phyloP scores from a whole-genome alignment of 768 basidiomycete genomes.

The Psilocybe cubensis region DNA sequence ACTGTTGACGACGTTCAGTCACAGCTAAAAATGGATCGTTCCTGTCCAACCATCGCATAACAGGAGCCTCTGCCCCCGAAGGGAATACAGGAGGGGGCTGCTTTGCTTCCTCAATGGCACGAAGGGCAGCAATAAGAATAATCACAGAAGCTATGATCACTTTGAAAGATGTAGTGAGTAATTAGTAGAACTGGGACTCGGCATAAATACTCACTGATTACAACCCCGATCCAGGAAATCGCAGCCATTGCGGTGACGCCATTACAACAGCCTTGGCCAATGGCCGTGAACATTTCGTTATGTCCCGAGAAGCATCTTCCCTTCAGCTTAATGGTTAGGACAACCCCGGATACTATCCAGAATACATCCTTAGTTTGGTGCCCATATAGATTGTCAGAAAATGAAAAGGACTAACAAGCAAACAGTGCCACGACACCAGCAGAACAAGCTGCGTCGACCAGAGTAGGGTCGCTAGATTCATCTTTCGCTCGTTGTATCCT shows the following conservation, averaged over 20 bases:
- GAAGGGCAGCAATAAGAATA: slow-evolving; percentile 26
- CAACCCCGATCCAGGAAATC: slow-evolving; percentile 27
- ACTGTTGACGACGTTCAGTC: slow-evolving; percentile 16
- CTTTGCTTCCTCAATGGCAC: slow-evolving; percentile 28
- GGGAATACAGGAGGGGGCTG: slow-evolving; percentile 33
- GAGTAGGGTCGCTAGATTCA: slow-evolving; percentile 27
- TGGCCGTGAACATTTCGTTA: slow-evolving; percentile 23
- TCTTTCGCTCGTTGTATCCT: slow-evolving; percentile 31
- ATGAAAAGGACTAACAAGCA: slow-evolving; percentile 20
- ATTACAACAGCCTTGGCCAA: slow-evolving; percentile 27
- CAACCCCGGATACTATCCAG: slow-evolving; percentile 26
- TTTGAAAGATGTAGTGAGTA: slow-evolving; percentile 3
- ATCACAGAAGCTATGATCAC: slow-evolving; percentile 29
- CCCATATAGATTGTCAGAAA: neutral
- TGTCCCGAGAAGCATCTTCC: slow-evolving; percentile 27
- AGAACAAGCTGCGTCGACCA: slow-evolving; percentile 25
- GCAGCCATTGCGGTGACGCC: slow-evolving; percentile 31
- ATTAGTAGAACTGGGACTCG: neutral
- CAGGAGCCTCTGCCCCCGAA: slow-evolving; percentile 27
- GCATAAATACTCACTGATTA: slow-evolving; percentile 23
- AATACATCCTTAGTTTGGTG: neutral
- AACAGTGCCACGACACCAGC: slow-evolving; percentile 30
- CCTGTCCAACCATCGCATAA: slow-evolving; percentile 34
- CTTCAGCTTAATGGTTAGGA: slow-evolving; percentile 29
- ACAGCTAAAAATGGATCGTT: slow-evolving; percentile 25